Conservation (phyloP, 2,329 filamentous ascomycete genomes). For the Colletotrichum orchidophilum region DNA sequence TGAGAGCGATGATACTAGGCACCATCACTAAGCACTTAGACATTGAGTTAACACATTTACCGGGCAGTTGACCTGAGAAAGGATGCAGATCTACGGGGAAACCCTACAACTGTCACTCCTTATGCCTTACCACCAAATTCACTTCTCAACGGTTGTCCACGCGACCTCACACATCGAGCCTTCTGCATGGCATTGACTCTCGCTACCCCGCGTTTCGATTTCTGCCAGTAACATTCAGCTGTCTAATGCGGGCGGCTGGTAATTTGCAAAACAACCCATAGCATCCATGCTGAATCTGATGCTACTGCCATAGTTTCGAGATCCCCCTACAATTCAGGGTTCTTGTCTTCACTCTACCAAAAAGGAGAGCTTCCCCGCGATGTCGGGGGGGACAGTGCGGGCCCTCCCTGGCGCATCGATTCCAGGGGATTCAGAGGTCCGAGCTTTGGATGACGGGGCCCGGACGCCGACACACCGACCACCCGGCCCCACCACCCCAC, state of each 20-base stretch:
- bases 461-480: slow-evolving; percentile 16
- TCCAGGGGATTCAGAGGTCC: slow-evolving; percentile 8
- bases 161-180: not conserved
- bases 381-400: slow-evolving; percentile 20
- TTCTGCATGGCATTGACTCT: slow-evolving; percentile 17
- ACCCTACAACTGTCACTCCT: not conserved
- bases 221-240: not conserved
- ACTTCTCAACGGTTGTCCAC: not conserved
- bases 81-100: too few relatives aligned
- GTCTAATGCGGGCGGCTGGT: not conserved
- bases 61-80: too few relatives aligned
- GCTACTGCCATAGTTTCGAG: not conserved
- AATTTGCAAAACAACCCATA: not conserved
- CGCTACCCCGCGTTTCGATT: slow-evolving; percentile 28
- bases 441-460: slow-evolving; percentile 9
- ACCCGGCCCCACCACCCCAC: slow-evolving; percentile 31
- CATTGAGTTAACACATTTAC: not conserved
- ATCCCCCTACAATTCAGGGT: too few relatives aligned
- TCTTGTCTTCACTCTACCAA: not conserved
- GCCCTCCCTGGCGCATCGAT: not conserved
- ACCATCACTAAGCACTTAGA: not conserved
- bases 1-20: slow-evolving; percentile 7
- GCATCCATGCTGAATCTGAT: slow-evolving; percentile 17
- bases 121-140: not conserved
- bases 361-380: slow-evolving; percentile 25